Evolutionary conservation across 2,329 filamentous ascomycete genomes (phyloP), one percentile per base, ranked within the genome.

Genomic region (Didymellaceae sp.): DNA sequence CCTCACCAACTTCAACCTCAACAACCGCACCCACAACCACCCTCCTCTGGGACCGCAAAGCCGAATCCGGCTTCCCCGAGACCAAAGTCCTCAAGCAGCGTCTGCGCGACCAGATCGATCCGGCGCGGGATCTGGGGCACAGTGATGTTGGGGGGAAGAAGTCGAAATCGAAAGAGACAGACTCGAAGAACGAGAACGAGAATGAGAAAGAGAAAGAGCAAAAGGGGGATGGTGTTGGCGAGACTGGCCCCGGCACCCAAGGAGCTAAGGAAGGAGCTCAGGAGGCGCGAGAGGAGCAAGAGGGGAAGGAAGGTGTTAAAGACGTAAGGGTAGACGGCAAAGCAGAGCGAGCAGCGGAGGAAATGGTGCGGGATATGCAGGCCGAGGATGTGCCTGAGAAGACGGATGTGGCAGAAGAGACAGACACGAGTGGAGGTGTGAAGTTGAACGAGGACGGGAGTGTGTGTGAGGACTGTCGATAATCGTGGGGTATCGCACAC

Each of bases 31-130:
- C n/a, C n/a, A n/a, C n/a, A n/a, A n/a, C n/a, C n/a, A 82, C 80
- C 22, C 67, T 88, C 2, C 78, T 97, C 24, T 99, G 94, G 94
- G 91, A 97, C 78, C 83, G 94, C 55, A 95, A 91, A 71, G 70
- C 75, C 3, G 87, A 97, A 67, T 90, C 90, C 22, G 92, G 94
- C 0, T 99, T 99, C 74, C 94, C 52, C 76, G 91, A 97, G 76
- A 91, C 90, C 2, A 96, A 97, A 75, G 87, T 93, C 61, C 81
- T 97, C 33, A 97, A 97, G 77, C 86, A 91, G 52, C 81, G 87
- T 13, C 85, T 97, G 5, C 80, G 93, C 50, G 90, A 97, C 75
- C 80, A 90, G 42, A 86, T 97, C 61, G 87, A 94, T 65, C 93
- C 92, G 0, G 79, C 77, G 1, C 81, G 88, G 55, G 83, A 93